Evolutionary conservation across 1,284 basidiomycete genomes (phyloP), one percentile per base, ranked within the genome.

Genomic region (Tilletiopsis washingtonensis): DNA sequence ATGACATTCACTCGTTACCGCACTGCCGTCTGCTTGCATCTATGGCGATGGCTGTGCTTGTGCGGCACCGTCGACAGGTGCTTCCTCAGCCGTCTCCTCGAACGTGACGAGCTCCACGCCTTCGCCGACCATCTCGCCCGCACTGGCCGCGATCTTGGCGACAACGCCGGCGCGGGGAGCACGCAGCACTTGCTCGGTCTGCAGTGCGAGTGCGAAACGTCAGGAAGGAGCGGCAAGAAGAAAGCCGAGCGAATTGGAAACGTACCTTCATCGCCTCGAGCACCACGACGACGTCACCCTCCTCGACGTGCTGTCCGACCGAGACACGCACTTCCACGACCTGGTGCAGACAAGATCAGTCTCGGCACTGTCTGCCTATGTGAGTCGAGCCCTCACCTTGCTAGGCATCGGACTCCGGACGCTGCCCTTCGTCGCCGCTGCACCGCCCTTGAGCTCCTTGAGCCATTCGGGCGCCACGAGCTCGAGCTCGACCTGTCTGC

Each of bases 221-320:
- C 34, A 27, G 45, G 15, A 14, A 43, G 14, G 24, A 20, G 15
- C 15, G 24, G 38, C 20, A 23, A 45, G 14, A 3, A 14, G 23
- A 19, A 17, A 5, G 26, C 7, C 4, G 40, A 17, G 15, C 9
- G 11, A 3, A 11, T 9, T 6, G 29, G 12, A 7, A 3, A 47
- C 53, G 42, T 19, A 50, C 55, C 89, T 94, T 94, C 90, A 93
- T 94, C 66, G 88, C 91, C 77, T 93, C 90, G 61, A 93, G 75
- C 19, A 93, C 82, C 25, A 90, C 82, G 11, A 88, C 78, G 6
- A 81, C 81, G 68, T 91, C 84, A 0, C 87, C 88, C 71, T 81
- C 81, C 71, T 82, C 81, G n/a, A 93, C 85, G 34, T 74, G 75
- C 51, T 91, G 84, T 0, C 88, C 90, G 3, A 80, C 76, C 52